A percentile compares a stretch with the other conserved stretches of the same genome.
Conservation (phyloP, 2,329 filamentous ascomycete genomes). For the Alternaria sp. region DNA sequence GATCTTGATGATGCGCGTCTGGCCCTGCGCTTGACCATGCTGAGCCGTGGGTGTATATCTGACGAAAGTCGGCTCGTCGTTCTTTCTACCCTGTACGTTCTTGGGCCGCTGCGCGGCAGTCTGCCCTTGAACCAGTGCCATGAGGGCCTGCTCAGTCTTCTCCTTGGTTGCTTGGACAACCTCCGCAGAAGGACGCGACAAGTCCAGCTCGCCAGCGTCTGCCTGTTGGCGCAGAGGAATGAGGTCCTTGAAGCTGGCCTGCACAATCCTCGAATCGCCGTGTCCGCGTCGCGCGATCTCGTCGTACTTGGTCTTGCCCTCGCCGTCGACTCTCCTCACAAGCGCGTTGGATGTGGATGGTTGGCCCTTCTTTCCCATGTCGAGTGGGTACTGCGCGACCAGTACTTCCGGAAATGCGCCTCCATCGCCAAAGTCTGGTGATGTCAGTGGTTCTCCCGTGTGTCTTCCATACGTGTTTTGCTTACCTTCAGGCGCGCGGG, state of each 20-base stretch:
- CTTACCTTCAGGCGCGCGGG: conserved; percentile 71
- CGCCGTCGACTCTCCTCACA: conserved; percentile 86
- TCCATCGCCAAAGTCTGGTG: conserved; percentile 84
- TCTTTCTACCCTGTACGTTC: conserved; percentile 81
- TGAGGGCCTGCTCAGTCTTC: conserved; percentile 85
- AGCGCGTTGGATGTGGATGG: conserved; percentile 76
- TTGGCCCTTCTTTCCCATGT: conserved; percentile 82
- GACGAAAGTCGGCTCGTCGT: conserved; percentile 89
- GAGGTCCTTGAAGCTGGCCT: conserved; percentile 94
- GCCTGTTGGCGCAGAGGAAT: conserved; percentile 93
- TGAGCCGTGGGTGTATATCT: conserved; percentile 95
- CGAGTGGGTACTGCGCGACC: conserved; percentile 92
- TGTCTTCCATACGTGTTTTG: not conserved
- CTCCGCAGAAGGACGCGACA: conserved; percentile 84
- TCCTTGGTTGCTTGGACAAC: conserved; percentile 84
- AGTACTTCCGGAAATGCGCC: conserved; percentile 94
- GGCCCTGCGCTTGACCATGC: conserved; percentile 86
- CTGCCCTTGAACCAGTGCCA: conserved; percentile 80
- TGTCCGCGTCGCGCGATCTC: conserved; percentile 92
- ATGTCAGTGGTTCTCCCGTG: not conserved
- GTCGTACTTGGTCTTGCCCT: conserved; percentile 96
- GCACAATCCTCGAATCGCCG: conserved; percentile 80
- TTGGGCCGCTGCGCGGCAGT: conserved; percentile 95
- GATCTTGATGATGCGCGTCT: conserved; percentile 98
- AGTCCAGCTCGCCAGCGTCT: conserved; percentile 87